Base-by-base conservation (phyloP, 140 eudicot species). In the Oenanthe javanica region DNA sequence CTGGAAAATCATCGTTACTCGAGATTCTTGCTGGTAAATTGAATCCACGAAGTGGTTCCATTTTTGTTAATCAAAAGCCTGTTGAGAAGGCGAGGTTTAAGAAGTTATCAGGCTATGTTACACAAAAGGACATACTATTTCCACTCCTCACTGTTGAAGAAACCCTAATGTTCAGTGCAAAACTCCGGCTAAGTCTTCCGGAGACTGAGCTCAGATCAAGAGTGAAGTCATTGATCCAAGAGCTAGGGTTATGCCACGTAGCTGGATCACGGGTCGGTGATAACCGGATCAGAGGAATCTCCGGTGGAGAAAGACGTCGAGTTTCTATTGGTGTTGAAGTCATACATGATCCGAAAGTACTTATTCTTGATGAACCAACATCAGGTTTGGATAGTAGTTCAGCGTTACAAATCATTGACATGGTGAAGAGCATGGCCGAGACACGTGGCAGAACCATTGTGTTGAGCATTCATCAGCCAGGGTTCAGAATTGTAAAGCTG, bases 61-160 rank as follows among this genome's bases (percentile, higher is more conserved):
- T 95, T 15, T 93, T 57, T 38, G 90, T 95, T 70, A 89, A 95
- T 84, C 78, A 76, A 45, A 88, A 85, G 79, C 91, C 91, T 8
- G 48, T 93, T 0, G 91, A 95, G 47, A 87, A 79, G 52, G 77
- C 97, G 3, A 81, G 88, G 51, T 93, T 92, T 83, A 93, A 86
- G 77, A 95, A 91, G 79, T 79, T 89, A 15, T 88, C 92, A 0
- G 99, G 99, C 77, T 95, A 92, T 75, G 99, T 95, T 25, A 88
- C 97, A 0, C 99, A 95, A 55, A 91, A 86, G 78, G 99, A 95
- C 49, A 88, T 93, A 0, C 80, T 95, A 2, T 95, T 95, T 64
- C 99, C 99, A 9, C 98, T 95, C 42, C 92, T 95, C 14, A 95
- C 99, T 0, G 99, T 95, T 0, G 96, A 95, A 52, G 99, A 95